phyloP scores from a whole-genome alignment of 345 rosid species.

The Firmiana major region DNA sequence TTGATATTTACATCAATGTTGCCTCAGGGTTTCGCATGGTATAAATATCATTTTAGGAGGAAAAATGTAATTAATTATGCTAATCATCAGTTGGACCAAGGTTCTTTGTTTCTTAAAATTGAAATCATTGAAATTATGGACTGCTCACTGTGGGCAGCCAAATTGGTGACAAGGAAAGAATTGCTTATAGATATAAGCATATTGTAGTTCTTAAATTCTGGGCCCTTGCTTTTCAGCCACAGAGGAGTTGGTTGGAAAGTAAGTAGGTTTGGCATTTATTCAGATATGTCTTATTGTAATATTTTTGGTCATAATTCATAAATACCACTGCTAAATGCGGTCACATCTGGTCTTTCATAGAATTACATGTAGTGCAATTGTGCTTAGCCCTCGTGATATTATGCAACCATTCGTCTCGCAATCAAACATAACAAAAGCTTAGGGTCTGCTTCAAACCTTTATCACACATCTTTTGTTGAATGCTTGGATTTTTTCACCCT shows the following conservation, averaged over 20 bases:
- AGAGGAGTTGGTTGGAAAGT: background rate
- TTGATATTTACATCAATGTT: background rate
- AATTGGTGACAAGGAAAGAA: background rate
- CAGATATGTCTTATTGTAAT: background rate
- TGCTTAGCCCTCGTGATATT: background rate
- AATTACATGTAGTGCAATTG: background rate
- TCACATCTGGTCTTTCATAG: background rate
- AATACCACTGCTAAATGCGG: background rate
- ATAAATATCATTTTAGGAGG: background rate
- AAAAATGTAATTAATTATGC: background rate
- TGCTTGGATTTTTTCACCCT: background rate
- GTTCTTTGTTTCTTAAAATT: background rate
- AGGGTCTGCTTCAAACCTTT: background rate
- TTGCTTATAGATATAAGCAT: background rate
- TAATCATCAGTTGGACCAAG: background rate
- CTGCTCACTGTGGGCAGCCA: background rate
- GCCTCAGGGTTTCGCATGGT: background rate
- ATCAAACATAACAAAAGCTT: background rate
- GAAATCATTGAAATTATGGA: background rate
- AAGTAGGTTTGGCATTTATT: conserved; percentile 3
- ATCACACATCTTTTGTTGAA: background rate
- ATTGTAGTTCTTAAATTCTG: background rate
- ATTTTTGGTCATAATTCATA: too few species aligned
- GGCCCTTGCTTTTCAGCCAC: background rate
- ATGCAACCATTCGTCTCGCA: background rate